These are phyloP conservation scores for Neoboletus brunneissimus DNA, from an alignment of 768 basidiomycete species.

Conservation along the genomic window DNA sequence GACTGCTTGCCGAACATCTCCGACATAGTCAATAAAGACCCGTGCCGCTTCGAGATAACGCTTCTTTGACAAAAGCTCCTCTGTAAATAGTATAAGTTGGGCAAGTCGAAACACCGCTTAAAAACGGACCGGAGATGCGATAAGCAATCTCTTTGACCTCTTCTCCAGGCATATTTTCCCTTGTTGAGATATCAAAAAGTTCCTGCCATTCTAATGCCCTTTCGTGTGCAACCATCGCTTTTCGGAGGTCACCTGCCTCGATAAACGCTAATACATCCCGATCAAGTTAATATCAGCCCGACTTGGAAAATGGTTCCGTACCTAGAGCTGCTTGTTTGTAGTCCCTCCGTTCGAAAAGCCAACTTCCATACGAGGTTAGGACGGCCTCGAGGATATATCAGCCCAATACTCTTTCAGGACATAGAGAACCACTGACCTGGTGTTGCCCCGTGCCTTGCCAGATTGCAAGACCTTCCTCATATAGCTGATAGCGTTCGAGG, in stretches of 20 bases:
- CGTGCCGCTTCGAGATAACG: slow-evolving; percentile 76
- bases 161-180: slow-evolving; percentile 47
- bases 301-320: slow-evolving; percentile 30
- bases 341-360: slow-evolving; percentile 82
- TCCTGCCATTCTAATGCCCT: slow-evolving; percentile 89
- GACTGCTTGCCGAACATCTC: slow-evolving; percentile 75
- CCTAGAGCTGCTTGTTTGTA: slow-evolving; percentile 83
- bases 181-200: slow-evolving; percentile 75
- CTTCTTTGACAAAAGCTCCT: slow-evolving; percentile 79
- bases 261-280: slow-evolving; percentile 56
- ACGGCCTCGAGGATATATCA: slow-evolving; percentile 48
- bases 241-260: slow-evolving; percentile 57
- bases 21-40: slow-evolving; percentile 80
- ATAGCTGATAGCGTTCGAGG: slow-evolving; percentile 73
- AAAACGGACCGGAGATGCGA: slow-evolving; percentile 70
- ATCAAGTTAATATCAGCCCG: slow-evolving; percentile 3
- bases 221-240: slow-evolving; percentile 88
- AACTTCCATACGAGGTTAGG: slow-evolving; percentile 76
- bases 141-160: slow-evolving; percentile 66
- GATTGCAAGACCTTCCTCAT: slow-evolving; percentile 67
- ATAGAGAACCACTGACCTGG: slow-evolving; percentile 41
- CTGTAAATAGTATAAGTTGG: slow-evolving; percentile 39
- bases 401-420: not conserved
- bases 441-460: slow-evolving; percentile 69
- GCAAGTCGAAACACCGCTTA: not conserved